Evolutionary conservation across 139 green algal species (phyloP).

Genomic region (Coelastrella sp.): DNA sequence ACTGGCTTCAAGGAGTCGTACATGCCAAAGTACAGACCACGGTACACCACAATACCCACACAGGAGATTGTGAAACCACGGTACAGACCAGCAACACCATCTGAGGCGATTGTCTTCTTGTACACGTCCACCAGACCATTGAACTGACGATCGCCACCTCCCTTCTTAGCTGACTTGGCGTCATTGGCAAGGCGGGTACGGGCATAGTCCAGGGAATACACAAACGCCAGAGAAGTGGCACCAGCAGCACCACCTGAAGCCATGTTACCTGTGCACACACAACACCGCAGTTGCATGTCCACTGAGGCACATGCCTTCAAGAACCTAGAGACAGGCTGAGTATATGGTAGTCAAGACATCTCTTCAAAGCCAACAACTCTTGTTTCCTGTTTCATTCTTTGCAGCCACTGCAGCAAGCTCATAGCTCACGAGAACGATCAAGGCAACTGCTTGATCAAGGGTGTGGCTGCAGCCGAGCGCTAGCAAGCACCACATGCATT

Average conservation of each 20-base stretch:
- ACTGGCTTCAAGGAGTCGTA: conserved; percentile 98
- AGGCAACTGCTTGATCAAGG: too few species aligned
- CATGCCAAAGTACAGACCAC: conserved; percentile 98
- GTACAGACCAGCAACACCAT: conserved; percentile 72
- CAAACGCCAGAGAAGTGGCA: conserved; percentile 94
- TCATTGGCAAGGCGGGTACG: conserved; percentile 98
- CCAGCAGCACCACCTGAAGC: conserved; percentile 94
- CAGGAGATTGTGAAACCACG: conserved; percentile 89
- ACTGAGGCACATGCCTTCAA: not conserved
- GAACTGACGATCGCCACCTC: conserved; percentile 66
- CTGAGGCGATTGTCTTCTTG: conserved; percentile 77
- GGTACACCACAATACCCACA: conserved; percentile 99
- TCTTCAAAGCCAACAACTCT: not conserved
- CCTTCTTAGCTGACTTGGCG: conserved; percentile 76
- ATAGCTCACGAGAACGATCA: too few species aligned
- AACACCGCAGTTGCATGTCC: not conserved
- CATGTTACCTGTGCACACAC: conserved; percentile 84
- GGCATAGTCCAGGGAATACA: conserved; percentile 99
- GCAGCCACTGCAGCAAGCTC: too few species aligned
- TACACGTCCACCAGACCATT: conserved; percentile 95
- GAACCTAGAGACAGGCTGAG: not conserved
- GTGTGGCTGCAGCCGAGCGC: too few species aligned
- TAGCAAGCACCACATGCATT: not conserved
- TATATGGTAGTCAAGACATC: not conserved
- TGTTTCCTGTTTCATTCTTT: not conserved